Conservation (phyloP, 352 stramenopile genomes). For the Elongisporangium prolatum region DNA sequence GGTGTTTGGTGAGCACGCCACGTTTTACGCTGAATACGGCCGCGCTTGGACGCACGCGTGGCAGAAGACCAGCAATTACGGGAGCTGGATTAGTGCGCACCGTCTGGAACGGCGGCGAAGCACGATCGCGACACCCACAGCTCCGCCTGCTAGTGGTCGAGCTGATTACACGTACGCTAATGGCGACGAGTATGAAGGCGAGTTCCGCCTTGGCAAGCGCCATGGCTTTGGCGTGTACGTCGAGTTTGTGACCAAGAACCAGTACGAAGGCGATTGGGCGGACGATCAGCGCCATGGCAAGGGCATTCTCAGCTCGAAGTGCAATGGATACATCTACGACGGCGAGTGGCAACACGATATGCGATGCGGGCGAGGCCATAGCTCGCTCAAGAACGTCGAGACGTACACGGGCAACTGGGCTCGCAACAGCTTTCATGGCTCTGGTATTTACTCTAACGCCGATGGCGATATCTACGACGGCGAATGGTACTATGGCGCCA, state of each 20-base stretch:
- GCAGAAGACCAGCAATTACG: constrained; percentile 63
- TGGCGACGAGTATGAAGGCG: constrained; percentile 76
- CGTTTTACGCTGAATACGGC: constrained; percentile 54
- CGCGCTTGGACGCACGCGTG: constrained; percentile 56
- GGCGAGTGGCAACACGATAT: constrained; percentile 74
- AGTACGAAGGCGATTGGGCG: constrained; percentile 74
- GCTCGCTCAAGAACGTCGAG: constrained; percentile 59
- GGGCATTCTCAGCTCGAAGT: constrained; percentile 58
- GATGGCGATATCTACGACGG: constrained; percentile 65
- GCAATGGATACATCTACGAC: constrained; percentile 68
- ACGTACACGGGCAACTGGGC: constrained; percentile 71
- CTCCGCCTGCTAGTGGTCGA: constrained; percentile 38
- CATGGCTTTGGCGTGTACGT: constrained; percentile 74
- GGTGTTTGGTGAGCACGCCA: constrained; percentile 31
- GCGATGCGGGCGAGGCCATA: constrained; percentile 64
- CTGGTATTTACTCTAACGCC: constrained; percentile 57
- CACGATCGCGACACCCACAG: constrained; percentile 11
- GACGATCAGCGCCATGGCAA: constrained; percentile 62
- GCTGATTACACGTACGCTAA: constrained; percentile 56
- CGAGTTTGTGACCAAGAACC: constrained; percentile 68
- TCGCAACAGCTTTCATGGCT: constrained; percentile 60
- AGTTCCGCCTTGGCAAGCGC: constrained; percentile 57
- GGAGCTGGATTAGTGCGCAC: constrained; percentile 32
- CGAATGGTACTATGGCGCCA: constrained; percentile 49
- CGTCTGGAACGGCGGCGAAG: constrained; percentile 25